phyloP scores from a whole-genome alignment of 345 rosid species.

The Murraya koenigii region DNA sequence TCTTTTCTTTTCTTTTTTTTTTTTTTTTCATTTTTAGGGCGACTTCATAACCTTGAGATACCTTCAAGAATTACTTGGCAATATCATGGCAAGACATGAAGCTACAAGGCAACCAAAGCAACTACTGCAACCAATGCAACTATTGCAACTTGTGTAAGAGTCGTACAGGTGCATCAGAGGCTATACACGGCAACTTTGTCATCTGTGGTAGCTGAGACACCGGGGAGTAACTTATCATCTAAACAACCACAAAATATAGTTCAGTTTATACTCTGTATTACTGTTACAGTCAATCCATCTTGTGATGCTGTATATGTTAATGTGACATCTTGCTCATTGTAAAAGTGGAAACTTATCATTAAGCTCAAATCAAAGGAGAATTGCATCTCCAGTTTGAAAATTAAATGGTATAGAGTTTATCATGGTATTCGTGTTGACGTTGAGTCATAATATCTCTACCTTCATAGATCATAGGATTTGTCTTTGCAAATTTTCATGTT shows the following conservation, averaged over 20 bases:
- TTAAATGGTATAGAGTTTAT: not conserved
- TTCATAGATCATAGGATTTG: not conserved
- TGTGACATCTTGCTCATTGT: not conserved
- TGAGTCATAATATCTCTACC: not conserved
- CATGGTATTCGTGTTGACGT: no score
- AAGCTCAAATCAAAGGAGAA: not conserved
- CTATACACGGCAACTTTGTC: not conserved
- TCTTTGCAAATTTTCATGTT: not conserved
- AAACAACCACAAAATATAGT: not conserved
- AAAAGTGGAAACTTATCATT: not conserved
- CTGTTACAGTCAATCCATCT: not conserved
- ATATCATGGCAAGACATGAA: not conserved
- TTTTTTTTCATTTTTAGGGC: conserved; percentile 17
- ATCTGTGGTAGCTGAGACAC: not conserved
- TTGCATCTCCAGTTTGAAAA: not conserved
- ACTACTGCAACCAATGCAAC: not conserved
- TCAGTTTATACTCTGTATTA: not conserved
- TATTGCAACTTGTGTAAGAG: not conserved
- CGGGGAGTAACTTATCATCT: not conserved
- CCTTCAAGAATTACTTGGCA: conserved; percentile 14
- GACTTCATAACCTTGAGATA: not conserved
- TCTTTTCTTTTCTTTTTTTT: not conserved
- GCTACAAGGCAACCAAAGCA: not conserved
- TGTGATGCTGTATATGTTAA: not conserved
- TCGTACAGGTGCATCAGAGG: not conserved